phyloP scores from a whole-genome alignment of 192 early-diverging fungal species.

The Blastocladiella britannica region DNA sequence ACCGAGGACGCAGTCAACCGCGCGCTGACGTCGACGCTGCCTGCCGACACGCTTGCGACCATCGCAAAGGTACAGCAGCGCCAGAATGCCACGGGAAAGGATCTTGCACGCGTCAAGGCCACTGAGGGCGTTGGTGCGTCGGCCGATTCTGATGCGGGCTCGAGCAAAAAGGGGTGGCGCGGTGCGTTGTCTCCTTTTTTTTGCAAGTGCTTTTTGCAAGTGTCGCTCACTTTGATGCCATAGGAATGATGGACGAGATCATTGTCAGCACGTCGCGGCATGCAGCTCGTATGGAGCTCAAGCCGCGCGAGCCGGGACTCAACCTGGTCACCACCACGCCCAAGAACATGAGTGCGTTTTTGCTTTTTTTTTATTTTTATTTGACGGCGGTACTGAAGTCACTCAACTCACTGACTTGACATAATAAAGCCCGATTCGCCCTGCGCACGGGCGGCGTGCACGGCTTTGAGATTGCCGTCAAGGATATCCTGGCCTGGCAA shows the following conservation, averaged over 20 bases:
- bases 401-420: too few species aligned
- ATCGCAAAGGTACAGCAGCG: neutral
- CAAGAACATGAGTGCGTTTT: slow-evolving; percentile 19
- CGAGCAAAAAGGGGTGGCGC: neutral
- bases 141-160: neutral
- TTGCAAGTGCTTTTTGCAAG: too few species aligned
- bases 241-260: neutral
- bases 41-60: neutral
- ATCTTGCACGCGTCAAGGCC: neutral
- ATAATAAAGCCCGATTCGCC: too few species aligned
- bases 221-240: too few species aligned
- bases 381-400: too few species aligned
- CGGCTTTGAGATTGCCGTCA: slow-evolving; percentile 13
- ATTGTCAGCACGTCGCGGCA: neutral
- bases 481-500: slow-evolving; percentile 22
- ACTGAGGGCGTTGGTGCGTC: neutral
- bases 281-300: neutral
- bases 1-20: too few species aligned
- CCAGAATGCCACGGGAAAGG: neutral
- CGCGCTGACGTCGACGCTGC: neutral
- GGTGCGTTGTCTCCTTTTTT: too few species aligned
- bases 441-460: slow-evolving; percentile 21
- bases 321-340: slow-evolving; percentile 30
- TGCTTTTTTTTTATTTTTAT: too few species aligned
- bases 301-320: slow-evolving; percentile 6